Evolutionary conservation across 2,329 filamentous ascomycete species (phyloP), one percentile per base, ranked within the genome.

Genomic region (Penicillium frequentans): DNA sequence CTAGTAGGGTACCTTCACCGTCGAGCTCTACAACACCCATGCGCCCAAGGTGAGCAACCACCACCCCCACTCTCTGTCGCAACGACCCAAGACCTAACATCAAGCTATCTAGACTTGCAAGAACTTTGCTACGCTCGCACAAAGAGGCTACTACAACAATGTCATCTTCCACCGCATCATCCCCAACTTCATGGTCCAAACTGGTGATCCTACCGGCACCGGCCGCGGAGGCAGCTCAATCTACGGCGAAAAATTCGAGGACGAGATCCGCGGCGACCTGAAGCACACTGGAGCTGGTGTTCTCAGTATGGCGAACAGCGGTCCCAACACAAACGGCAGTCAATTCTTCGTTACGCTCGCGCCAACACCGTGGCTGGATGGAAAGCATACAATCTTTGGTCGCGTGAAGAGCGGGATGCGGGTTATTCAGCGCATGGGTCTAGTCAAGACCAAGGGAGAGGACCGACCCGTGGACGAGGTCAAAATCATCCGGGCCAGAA

Each of bases 281-380:
- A 95, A 93, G 72, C 95, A 99, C 79, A 96, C 92, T 0, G 93
- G 93, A 37, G 93, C 93, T 4, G 93, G 93, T 1, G 82, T 98
- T n/a, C 79, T 99, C 67, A 92, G 88, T 77, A 99, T 99, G 95
- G 95, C 95, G 58, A 99, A 99, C 77, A 87, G 88, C 16, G 95
- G 95, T 0, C 90, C 91, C 9, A 86, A 98, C 74, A 96, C 93
- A 35, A 98, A 98, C 74, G 93, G 93, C 23, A 91, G 86, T 57
- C 95, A 98, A 77, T 99, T 98, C 77, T 98, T 98, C 73, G 87
- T 99, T 64, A 98, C 95, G 0, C 82, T 98, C 33, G 93, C 92
- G 8, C 93, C 93, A 5, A 93, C 95, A 16, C 95, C 95, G 0
- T 98, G 93, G 93, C 78, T 99, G 58, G 95, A 99, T 76, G 92